These are phyloP conservation scores for Arthrobotrys sphaeroides DNA, from an alignment of 2,329 filamentous ascomycete genomes.

Conservation along the genomic window DNA sequence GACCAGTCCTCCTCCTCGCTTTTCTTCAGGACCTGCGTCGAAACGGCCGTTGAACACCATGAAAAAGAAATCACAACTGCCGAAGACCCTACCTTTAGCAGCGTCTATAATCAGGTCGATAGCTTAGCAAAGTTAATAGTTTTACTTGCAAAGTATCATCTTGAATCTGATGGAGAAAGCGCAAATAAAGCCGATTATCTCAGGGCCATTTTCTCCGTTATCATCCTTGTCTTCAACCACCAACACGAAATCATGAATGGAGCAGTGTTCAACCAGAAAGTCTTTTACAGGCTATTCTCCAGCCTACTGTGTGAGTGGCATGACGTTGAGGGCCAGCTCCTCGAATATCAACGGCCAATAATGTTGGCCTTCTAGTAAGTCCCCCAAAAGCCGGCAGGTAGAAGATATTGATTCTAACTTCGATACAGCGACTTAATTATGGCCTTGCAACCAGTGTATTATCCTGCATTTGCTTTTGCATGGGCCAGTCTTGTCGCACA, in stretches of 20 bases:
- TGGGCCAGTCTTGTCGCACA: conserved; percentile 88
- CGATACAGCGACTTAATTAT: conserved; percentile 68
- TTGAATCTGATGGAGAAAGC: conserved; percentile 63
- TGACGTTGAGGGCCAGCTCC: conserved; percentile 68
- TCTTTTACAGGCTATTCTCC: conserved; percentile 91
- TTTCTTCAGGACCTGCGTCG: conserved; percentile 83
- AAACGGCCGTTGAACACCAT: conserved; percentile 79
- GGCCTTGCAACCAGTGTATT: conserved; percentile 77
- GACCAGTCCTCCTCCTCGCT: conserved; percentile 78
- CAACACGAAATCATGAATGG: conserved; percentile 78
- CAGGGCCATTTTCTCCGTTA: conserved; percentile 79
- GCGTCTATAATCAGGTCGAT: conserved; percentile 72
- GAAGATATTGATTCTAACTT: conserved; percentile 62
- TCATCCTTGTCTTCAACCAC: conserved; percentile 82
- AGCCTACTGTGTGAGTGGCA: conserved; percentile 80
- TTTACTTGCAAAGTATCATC: conserved; percentile 77
- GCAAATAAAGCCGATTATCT: conserved; percentile 76
- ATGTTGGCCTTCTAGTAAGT: conserved; percentile 69
- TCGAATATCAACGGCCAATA: conserved; percentile 74
- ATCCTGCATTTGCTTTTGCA: conserved; percentile 83
- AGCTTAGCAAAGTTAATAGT: conserved; percentile 82
- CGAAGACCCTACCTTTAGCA: conserved; percentile 60
- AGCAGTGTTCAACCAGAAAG: conserved; percentile 83
- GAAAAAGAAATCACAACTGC: conserved; percentile 72
- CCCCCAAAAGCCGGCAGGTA: not conserved